Evolutionary conservation across 768 basidiomycete species (phyloP), one percentile per base, ranked within the genome.

Genomic region (Boletales sp.): DNA sequence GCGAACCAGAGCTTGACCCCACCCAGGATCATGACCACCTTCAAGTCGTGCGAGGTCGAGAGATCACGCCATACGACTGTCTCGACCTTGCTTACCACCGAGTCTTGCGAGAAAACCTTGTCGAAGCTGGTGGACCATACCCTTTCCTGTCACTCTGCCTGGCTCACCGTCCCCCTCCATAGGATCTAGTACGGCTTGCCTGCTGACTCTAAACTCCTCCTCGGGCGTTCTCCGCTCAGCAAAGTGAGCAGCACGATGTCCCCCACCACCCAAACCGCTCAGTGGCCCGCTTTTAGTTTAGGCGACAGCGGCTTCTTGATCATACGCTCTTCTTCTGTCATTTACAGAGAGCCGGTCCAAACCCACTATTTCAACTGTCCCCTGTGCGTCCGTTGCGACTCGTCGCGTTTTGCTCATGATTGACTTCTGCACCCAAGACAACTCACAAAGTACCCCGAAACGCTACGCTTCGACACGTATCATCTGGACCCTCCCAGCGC

Each of bases 151-250:
- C 43, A 14, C 11, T 36, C 8, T 2, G n/a, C 25, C 15, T 7
- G 46, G 49, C 41, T 55, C 19, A 49, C 36, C 10, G 46, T 12
- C 8, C 40, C 44, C 40, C 25, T 41, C 25, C 10, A 10, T 41
- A 92, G 90, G 90, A 48, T 90, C 90, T 11, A 92, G 90, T 63
- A 93, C 90, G 0, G 89, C 87, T 32, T 89, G 87, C 59, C 67
- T 92, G 21, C 62, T 90, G 34, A 87, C 79, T 46, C 65, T 92
- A 48, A 90, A 91, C 60, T 77, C 86, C 9, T 79, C 85, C 15
- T 86, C 84, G 2, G 89, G 89, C 14, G 54, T 85, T 39, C 72
- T 92, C 49, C 85, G 86, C 44, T 81, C 87, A 19, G 86, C 87
- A 49, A 91, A 89, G 89, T 90, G 62, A 57, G 80, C 71, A 21